Percentiles rank a stretch among this genome's conserved stretches.
These are phyloP conservation scores for Fusarium dlaminii DNA, from an alignment of 2,329 filamentous ascomycete genomes.

Conservation along the genomic window DNA sequence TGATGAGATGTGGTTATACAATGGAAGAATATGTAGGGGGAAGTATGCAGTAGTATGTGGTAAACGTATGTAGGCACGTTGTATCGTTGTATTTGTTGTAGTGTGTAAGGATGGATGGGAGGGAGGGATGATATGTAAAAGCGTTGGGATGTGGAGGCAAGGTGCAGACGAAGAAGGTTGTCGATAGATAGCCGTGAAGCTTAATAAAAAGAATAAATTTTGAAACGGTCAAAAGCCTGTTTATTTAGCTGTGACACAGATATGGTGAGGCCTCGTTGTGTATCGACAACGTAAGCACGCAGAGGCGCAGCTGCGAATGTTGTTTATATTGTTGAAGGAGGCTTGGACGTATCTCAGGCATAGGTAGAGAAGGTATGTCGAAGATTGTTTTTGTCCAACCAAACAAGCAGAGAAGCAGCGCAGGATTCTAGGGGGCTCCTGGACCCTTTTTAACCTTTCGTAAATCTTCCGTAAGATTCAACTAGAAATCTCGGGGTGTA, in stretches of 20 bases:
- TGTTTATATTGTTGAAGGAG: slow-evolving; percentile 23
- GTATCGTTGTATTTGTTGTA: neutral
- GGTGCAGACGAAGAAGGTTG: neutral
- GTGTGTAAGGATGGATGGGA: neutral
- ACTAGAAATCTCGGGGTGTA: slow-evolving; percentile 7
- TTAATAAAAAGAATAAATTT: slow-evolving; percentile 16
- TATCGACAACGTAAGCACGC: slow-evolving; percentile 36
- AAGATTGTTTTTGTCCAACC: slow-evolving; percentile 27
- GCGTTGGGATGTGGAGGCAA: neutral
- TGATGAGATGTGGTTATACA: slow-evolving; percentile 25
- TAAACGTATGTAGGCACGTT: neutral
- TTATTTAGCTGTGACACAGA: slow-evolving; percentile 31
- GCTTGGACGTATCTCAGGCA: slow-evolving; percentile 34
- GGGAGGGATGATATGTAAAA: neutral
- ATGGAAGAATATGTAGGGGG: neutral
- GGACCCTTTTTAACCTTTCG: slow-evolving; percentile 29
- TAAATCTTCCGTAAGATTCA: slow-evolving; percentile 17
- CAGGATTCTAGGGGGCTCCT: slow-evolving; percentile 6
- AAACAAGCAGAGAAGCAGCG: slow-evolving; percentile 14
- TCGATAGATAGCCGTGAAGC: slow-evolving; percentile 9
- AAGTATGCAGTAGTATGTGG: slow-evolving; percentile 1
- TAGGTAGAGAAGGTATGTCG: slow-evolving; percentile 3
- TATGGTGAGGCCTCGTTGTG: slow-evolving; percentile 32
- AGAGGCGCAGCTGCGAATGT: slow-evolving; percentile 27
- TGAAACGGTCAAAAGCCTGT: slow-evolving; percentile 19